Conservation (phyloP, 2,329 filamentous ascomycete genomes). For the Alternaria rosae region DNA sequence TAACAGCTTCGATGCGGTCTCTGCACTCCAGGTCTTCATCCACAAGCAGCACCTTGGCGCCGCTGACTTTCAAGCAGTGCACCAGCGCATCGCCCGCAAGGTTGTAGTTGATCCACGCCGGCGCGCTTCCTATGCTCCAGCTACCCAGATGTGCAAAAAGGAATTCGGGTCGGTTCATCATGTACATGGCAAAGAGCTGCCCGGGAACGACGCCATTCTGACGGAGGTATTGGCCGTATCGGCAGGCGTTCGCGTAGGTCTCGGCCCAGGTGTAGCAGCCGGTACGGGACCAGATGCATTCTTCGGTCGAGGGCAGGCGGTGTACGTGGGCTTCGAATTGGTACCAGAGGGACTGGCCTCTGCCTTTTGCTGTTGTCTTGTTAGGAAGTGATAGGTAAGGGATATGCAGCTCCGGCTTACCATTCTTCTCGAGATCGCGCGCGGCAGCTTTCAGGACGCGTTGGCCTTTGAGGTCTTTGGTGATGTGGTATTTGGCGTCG, state of each 20-base stretch:
- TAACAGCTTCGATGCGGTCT: conserved; percentile 63
- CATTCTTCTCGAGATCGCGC: conserved; percentile 57
- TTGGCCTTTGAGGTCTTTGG: conserved; percentile 66
- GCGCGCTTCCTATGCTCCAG: conserved; percentile 71
- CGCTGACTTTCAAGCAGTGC: conserved; percentile 69
- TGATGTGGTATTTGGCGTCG: conserved; percentile 73
- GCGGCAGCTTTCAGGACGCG: conserved; percentile 52
- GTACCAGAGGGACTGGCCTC: conserved; percentile 70
- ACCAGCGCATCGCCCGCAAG: conserved; percentile 68
- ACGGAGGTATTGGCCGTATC: conserved; percentile 47
- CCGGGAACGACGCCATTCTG: conserved; percentile 63
- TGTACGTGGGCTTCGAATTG: conserved; percentile 66
- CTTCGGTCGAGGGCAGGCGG: conserved; percentile 57
- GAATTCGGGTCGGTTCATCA: conserved; percentile 73
- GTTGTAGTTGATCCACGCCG: conserved; percentile 76
- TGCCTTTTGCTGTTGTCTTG: conserved; percentile 43
- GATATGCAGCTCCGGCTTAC: conserved; percentile 47
- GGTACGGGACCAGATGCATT: conserved; percentile 72
- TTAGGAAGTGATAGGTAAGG: conserved; percentile 1
- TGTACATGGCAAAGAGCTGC: conserved; percentile 70
- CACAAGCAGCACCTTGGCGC: conserved; percentile 56
- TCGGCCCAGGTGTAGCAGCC: conserved; percentile 55
- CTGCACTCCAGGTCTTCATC: conserved; percentile 60
- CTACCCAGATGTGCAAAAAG: conserved; percentile 70
- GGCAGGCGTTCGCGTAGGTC: conserved; percentile 51